A percentile compares a stretch with the other conserved stretches of the same genome.
phyloP scores from a whole-genome alignment of 2,329 filamentous ascomycete species.

The Volutella citrinella region DNA sequence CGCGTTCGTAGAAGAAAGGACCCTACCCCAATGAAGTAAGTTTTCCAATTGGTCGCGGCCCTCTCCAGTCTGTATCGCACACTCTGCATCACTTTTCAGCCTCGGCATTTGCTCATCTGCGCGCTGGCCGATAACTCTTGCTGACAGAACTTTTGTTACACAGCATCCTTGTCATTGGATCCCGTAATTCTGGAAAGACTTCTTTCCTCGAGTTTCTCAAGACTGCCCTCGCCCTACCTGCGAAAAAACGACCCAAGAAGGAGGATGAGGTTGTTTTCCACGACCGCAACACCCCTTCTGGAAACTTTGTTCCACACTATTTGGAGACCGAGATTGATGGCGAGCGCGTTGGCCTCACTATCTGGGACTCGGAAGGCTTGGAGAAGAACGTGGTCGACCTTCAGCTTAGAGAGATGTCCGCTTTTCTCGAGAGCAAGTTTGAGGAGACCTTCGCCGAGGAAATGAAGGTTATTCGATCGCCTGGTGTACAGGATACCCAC shows the following conservation, averaged over 20 bases:
- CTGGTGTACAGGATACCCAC: slow-evolving; percentile 91
- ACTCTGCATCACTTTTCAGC: background rate
- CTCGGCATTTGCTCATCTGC: too few species aligned
- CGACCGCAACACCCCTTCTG: slow-evolving; percentile 49
- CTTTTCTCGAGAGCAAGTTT: slow-evolving; percentile 96
- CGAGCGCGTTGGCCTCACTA: slow-evolving; percentile 85
- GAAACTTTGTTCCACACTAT: slow-evolving; percentile 83
- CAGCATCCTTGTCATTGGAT: slow-evolving; percentile 88
- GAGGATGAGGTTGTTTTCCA: slow-evolving; percentile 58
- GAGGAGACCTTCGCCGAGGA: slow-evolving; percentile 97
- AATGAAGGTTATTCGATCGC: slow-evolving; percentile 93
- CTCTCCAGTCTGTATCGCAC: background rate
- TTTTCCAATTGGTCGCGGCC: slow-evolving; percentile 22
- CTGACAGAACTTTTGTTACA: too few species aligned
- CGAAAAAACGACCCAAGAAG: slow-evolving; percentile 66
- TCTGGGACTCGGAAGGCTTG: slow-evolving; percentile 95
- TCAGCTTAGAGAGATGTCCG: slow-evolving; percentile 85
- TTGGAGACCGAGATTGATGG: slow-evolving; percentile 92
- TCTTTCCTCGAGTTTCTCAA: slow-evolving; percentile 96
- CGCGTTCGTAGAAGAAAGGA: slow-evolving; percentile 93
- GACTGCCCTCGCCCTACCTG: slow-evolving; percentile 77
- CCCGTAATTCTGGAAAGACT: slow-evolving; percentile 86
- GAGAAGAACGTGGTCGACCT: slow-evolving; percentile 95
- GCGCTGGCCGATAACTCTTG: too few species aligned
- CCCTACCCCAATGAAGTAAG: slow-evolving; percentile 97